Percentiles rank a stretch among this genome's conserved stretches.
Evolutionary conservation across 2,329 filamentous ascomycete species (phyloP).

Genomic region (Monosporascus sp.): DNA sequence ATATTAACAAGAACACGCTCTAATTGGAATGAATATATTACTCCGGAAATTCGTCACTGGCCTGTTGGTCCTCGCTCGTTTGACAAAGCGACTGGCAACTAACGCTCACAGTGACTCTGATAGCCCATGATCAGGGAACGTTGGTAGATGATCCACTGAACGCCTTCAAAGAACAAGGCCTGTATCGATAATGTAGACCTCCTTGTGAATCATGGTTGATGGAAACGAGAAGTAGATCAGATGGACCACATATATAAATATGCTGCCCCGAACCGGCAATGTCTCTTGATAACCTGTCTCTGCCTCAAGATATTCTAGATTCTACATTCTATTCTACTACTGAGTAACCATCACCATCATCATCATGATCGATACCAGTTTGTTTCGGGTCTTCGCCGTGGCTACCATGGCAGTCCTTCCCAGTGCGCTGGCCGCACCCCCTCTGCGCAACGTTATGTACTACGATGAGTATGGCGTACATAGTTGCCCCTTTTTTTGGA

Average conservation of each 20-base stretch:
- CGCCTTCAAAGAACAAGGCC: background rate
- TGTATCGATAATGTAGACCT: background rate
- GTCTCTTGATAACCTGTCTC: background rate
- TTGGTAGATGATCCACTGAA: too few relatives aligned
- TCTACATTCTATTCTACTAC: background rate
- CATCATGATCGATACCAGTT: background rate
- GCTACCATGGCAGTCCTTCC: background rate
- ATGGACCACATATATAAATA: background rate
- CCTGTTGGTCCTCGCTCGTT: too few relatives aligned
- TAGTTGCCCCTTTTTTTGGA: background rate
- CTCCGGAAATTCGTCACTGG: too few relatives aligned
- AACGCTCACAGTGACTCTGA: too few relatives aligned
- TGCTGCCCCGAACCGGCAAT: background rate
- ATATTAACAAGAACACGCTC: too few relatives aligned
- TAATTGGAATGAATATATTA: too few relatives aligned
- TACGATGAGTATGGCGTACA: conserved; percentile 21
- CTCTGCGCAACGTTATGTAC: conserved; percentile 28
- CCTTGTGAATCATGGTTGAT: background rate
- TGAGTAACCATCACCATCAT: too few relatives aligned
- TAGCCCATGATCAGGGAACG: too few relatives aligned
- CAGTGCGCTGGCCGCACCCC: conserved; percentile 1
- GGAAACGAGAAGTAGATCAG: background rate
- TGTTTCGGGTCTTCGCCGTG: background rate
- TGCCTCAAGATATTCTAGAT: background rate
- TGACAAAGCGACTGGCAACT: too few relatives aligned